Percentiles rank a stretch among this genome's conserved stretches.
Conservation (phyloP, 768 basidiomycete species). For the Rhizopogon sp. region DNA sequence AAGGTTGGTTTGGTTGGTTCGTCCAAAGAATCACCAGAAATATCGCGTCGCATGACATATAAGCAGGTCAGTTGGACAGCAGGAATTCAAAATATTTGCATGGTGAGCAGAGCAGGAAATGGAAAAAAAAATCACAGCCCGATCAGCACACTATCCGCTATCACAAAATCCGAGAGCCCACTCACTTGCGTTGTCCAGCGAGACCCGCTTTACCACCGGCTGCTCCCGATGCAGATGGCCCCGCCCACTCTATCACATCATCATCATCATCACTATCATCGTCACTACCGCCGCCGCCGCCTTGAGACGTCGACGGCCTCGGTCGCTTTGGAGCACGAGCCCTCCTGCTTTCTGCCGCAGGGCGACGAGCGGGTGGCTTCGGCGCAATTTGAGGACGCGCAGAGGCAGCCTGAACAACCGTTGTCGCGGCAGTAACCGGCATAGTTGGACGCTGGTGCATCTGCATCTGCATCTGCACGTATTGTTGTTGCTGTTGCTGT, state of each 20-base stretch:
- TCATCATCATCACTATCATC: constrained; percentile 29
- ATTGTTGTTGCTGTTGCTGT: neutral
- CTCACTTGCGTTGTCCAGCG: constrained; percentile 1
- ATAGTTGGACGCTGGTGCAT: neutral
- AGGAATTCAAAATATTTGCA: neutral
- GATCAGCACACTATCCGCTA: neutral
- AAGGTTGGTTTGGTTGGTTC: neutral
- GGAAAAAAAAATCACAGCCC: neutral
- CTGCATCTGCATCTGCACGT: neutral
- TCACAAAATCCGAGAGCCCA: neutral
- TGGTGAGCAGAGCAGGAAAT: neutral
- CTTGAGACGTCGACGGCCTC: constrained; percentile 5
- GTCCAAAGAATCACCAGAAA: neutral
- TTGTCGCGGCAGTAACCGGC: neutral
- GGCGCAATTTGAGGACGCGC: neutral
- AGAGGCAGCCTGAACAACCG: neutral
- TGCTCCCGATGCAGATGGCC: constrained; percentile 2
- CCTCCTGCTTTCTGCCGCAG: neutral
- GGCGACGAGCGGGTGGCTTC: neutral
- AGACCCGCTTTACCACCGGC: neutral
- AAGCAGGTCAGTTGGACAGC: neutral
- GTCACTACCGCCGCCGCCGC: constrained; percentile 14
- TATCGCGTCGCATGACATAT: neutral
- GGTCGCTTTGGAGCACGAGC: constrained; percentile 19
- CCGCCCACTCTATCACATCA: constrained; percentile 19